phyloP scores from a whole-genome alignment of 2,329 filamentous ascomycete species.

The Fusarium staphyleae region DNA sequence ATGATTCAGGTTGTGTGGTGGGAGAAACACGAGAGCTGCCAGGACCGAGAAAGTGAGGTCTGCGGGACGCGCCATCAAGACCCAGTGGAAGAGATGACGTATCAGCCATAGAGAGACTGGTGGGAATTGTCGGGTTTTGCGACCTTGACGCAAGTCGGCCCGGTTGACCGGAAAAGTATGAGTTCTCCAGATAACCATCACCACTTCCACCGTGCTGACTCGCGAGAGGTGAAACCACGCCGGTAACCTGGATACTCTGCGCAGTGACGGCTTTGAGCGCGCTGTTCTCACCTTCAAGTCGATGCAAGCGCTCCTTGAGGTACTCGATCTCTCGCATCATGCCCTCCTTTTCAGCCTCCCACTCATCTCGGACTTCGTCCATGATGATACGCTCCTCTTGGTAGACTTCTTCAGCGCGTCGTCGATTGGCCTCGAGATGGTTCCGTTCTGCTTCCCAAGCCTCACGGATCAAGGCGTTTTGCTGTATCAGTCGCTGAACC shows the following conservation, averaged over 20 bases:
- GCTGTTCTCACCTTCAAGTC: conserved; percentile 49
- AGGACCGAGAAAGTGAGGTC: conserved; percentile 45
- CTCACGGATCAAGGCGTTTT: conserved; percentile 54
- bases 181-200: conserved; percentile 35
- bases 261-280: conserved; percentile 44
- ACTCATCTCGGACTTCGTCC: conserved; percentile 57
- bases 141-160: conserved; percentile 31
- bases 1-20: conserved; percentile 45
- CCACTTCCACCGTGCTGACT: conserved; percentile 40
- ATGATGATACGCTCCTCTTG: conserved; percentile 61
- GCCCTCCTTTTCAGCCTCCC: conserved; percentile 54
- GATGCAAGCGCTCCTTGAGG: conserved; percentile 50
- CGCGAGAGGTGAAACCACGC: conserved; percentile 43
- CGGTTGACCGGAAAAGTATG: conserved; percentile 32
- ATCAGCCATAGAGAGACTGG: conserved; percentile 32
- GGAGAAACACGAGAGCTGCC: conserved; percentile 47
- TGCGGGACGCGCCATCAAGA: conserved; percentile 45
- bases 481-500: conserved; percentile 51
- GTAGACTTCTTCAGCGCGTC: conserved; percentile 63
- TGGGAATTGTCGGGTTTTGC: conserved; percentile 24
- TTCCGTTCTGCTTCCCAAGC: conserved; percentile 62
- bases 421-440: conserved; percentile 61
- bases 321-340: conserved; percentile 52
- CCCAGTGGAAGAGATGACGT: conserved; percentile 44
- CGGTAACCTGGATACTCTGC: conserved; percentile 41